phyloP scores from a whole-genome alignment of 2,329 filamentous ascomycete species.

The Trichoderma simmonsii region DNA sequence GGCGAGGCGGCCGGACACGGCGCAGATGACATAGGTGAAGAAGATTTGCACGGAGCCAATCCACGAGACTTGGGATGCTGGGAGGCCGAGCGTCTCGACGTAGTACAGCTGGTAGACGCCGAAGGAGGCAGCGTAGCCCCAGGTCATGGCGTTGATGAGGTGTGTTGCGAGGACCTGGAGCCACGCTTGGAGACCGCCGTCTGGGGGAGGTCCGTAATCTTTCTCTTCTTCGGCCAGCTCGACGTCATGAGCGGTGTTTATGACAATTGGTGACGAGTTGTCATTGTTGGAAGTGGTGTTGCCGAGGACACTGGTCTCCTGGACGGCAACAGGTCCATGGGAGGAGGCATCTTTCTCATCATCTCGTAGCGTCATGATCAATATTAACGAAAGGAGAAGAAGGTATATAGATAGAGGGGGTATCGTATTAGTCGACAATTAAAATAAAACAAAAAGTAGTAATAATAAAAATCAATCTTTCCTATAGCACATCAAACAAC shows the following conservation, averaged over 20 bases:
- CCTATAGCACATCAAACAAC: background rate
- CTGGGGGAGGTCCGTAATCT: slow-evolving; percentile 28
- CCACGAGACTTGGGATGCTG: slow-evolving; percentile 40
- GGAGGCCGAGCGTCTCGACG: slow-evolving; percentile 34
- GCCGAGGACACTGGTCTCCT: background rate
- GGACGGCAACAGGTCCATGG: background rate
- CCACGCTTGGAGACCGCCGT: slow-evolving; percentile 39
- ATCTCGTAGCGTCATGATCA: slow-evolving; percentile 7
- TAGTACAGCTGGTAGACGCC: slow-evolving; percentile 54
- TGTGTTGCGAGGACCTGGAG: slow-evolving; percentile 47
- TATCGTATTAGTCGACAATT: background rate
- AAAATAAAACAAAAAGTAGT: background rate
- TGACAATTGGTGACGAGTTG: background rate
- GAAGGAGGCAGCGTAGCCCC: slow-evolving; percentile 49
- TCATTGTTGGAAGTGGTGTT: background rate
- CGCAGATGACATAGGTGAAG: slow-evolving; percentile 47
- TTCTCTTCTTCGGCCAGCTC: background rate
- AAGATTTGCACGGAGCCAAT: slow-evolving; percentile 51
- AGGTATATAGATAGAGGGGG: background rate
- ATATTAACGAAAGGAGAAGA: background rate
- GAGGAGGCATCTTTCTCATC: slow-evolving; percentile 1
- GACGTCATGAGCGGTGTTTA: background rate
- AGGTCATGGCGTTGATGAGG: slow-evolving; percentile 48
- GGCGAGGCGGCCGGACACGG: slow-evolving; percentile 47
- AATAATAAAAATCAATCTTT: background rate